These are phyloP conservation scores for Phyllosticta citribraziliensis DNA, from an alignment of 2,329 filamentous ascomycete species.

Conservation along the genomic window DNA sequence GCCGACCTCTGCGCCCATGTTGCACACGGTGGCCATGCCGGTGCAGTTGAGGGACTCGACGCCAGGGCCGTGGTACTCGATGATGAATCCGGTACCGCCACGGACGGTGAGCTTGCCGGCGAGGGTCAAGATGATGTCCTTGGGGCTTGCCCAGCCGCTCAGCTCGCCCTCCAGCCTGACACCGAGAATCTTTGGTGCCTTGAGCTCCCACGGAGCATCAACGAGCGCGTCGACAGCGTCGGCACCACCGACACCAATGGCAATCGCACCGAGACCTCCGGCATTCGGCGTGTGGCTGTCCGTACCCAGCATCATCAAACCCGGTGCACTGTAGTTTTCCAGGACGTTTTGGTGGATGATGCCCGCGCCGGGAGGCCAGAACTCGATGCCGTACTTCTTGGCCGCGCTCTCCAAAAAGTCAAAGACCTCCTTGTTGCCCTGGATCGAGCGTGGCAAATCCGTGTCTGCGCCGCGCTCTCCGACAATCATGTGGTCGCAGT, in stretches of 20 bases:
- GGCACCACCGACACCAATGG: slow-evolving; percentile 93
- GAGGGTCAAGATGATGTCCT: slow-evolving; percentile 87
- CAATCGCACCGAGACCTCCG: slow-evolving; percentile 86
- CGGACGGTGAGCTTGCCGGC: slow-evolving; percentile 85
- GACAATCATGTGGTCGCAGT: slow-evolving; percentile 98
- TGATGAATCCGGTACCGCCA: slow-evolving; percentile 86
- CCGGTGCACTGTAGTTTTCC: slow-evolving; percentile 96
- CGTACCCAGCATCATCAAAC: slow-evolving; percentile 96
- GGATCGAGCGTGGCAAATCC: slow-evolving; percentile 76
- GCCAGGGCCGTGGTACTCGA: slow-evolving; percentile 88
- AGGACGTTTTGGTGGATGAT: slow-evolving; percentile 85
- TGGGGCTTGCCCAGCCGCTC: slow-evolving; percentile 84
- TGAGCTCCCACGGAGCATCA: slow-evolving; percentile 93
- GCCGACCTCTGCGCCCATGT: slow-evolving; percentile 87
- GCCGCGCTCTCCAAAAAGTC: slow-evolving; percentile 86
- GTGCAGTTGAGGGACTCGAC: slow-evolving; percentile 84
- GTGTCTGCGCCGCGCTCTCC: slow-evolving; percentile 81
- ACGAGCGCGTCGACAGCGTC: slow-evolving; percentile 96
- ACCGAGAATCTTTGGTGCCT: slow-evolving; percentile 83
- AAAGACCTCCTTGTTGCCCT: slow-evolving; percentile 93
- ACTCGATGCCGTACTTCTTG: slow-evolving; percentile 39
- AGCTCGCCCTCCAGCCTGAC: slow-evolving; percentile 76
- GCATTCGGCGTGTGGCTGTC: slow-evolving; percentile 97
- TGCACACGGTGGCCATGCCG: slow-evolving; percentile 84
- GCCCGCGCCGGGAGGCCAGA: slow-evolving; percentile 31